Evolutionary conservation across 352 stramenopile genomes (phyloP).

Genomic region (Globisporangium sylvaticum): DNA sequence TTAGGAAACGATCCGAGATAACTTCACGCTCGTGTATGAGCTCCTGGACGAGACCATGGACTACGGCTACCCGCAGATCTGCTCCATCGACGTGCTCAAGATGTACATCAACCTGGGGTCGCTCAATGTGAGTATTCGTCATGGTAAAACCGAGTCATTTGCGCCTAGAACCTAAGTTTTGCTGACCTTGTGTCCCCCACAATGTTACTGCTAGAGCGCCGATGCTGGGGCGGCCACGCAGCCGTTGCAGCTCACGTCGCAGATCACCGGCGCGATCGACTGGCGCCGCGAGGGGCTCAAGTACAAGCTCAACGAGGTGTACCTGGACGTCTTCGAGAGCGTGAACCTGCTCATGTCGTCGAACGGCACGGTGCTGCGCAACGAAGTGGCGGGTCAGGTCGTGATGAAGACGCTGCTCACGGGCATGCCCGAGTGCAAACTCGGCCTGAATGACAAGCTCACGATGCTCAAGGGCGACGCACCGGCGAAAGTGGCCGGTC

Average conservation of each 20-base stretch:
- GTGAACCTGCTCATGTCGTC: slow-evolving; percentile 96
- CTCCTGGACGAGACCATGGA: slow-evolving; percentile 99
- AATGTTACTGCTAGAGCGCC: slow-evolving; percentile 43
- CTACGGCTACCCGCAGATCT: slow-evolving; percentile 99
- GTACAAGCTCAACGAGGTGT: slow-evolving; percentile 99
- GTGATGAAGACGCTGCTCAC: slow-evolving; percentile 98
- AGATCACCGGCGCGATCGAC: slow-evolving; percentile 88
- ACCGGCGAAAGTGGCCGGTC: slow-evolving; percentile 49
- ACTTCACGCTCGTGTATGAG: slow-evolving; percentile 99
- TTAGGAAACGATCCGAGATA: slow-evolving; percentile 93
- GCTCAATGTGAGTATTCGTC: slow-evolving; percentile 39
- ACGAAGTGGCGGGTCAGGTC: slow-evolving; percentile 94
- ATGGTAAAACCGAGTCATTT: neutral
- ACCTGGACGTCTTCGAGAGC: slow-evolving; percentile 96
- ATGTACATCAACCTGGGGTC: slow-evolving; percentile 97
- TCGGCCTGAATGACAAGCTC: slow-evolving; percentile 98
- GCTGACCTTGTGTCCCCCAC: neutral
- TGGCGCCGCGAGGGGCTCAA: slow-evolving; percentile 94
- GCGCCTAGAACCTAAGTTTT: neutral
- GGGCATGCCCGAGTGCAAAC: slow-evolving; percentile 98
- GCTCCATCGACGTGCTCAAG: slow-evolving; percentile 96
- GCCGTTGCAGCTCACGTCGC: slow-evolving; percentile 70
- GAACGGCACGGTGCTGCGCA: slow-evolving; percentile 91
- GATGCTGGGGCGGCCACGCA: slow-evolving; percentile 91
- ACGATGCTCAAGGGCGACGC: slow-evolving; percentile 94